Evolutionary conservation across 2,329 filamentous ascomycete genomes (phyloP), one percentile per base, ranked within the genome.

Genomic region (Acarospora socialis): DNA sequence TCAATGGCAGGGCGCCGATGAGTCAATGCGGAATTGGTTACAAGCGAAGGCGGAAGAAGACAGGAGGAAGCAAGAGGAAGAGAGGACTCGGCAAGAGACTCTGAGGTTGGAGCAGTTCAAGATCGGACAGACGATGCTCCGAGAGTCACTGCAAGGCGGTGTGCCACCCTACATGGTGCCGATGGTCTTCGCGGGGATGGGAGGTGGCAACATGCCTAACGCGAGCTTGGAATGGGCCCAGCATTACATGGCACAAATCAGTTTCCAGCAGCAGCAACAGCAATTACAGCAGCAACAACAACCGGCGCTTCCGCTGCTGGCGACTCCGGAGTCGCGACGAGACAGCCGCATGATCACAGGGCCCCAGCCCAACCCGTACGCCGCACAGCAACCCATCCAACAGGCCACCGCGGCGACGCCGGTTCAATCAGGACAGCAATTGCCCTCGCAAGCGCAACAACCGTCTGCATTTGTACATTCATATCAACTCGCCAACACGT

Each of bases 111-210:
- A 84, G 54, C 78, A 81, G 54, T 65, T 79, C 28, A 76, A 66
- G 45, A 65, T 81, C 34, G 80, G 84, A 53, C 70, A 77, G 48
- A 73, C 73, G 27, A 83, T 86, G 56, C 55, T 86, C 35, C 63
- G 68, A 33, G 73, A 77, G 14, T 79, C 77, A 2, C 52, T 84
- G 32, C 63, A 66, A 33, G 72, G 74, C 21, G 78, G 79, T 7
- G 72, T 86, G 30, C 79, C 80, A 7, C 77, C 79, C 8, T 66
- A 75, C 21, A 71, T 84, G 66, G 67, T 84, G 16, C 80, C 80
- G 5, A 59, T 82, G 37, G 73, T 86, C 15, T 83, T 86, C 53
- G 70, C 75, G 8, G 75, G 76, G 25, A 76, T 82, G 64, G 68
- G 68, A 27, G 75, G 74, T 22, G 73, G 72, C 21, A 60, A 63